phyloP scores from a whole-genome alignment of 1,139 yeast species.

The Saccharomyces hybrid region DNA sequence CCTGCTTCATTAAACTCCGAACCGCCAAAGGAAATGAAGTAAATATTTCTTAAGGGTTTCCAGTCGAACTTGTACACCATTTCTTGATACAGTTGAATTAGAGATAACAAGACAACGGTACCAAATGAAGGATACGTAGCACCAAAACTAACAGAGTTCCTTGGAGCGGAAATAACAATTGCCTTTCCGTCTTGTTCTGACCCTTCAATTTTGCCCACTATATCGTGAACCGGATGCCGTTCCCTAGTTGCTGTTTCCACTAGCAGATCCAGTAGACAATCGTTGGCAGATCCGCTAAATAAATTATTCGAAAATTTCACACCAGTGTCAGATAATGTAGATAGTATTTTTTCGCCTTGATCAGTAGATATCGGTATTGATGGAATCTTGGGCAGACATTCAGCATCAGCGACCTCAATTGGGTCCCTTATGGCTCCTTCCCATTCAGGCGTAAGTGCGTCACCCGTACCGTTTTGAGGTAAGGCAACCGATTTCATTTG shows the following conservation, averaged over 20 bases:
- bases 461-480: slow-evolving; percentile 65
- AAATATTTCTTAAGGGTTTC: slow-evolving; percentile 78
- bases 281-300: slow-evolving; percentile 31
- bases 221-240: slow-evolving; percentile 67
- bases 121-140: slow-evolving; percentile 70
- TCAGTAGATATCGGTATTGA: slow-evolving; percentile 67
- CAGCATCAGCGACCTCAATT: slow-evolving; percentile 37
- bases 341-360: slow-evolving; percentile 50
- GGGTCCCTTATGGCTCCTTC: slow-evolving; percentile 35
- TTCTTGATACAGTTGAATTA: slow-evolving; percentile 63
- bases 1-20: slow-evolving; percentile 80
- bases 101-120: slow-evolving; percentile 61
- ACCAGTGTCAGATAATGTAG: slow-evolving; percentile 34
- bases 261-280: slow-evolving; percentile 32
- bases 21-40: slow-evolving; percentile 83
- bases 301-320: slow-evolving; percentile 33
- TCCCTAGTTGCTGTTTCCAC: slow-evolving; percentile 45
- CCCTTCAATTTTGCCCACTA: slow-evolving; percentile 72
- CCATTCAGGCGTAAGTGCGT: slow-evolving; percentile 72
- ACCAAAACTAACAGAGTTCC: slow-evolving; percentile 75
- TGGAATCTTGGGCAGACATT: slow-evolving; percentile 64
- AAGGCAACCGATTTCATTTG: slow-evolving; percentile 61
- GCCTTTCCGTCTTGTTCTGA: slow-evolving; percentile 72
- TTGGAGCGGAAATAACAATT: slow-evolving; percentile 70
- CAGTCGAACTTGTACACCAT: slow-evolving; percentile 63